These are phyloP conservation scores for Orbilia blumenaviensis DNA, from an alignment of 2,329 filamentous ascomycete species.

Conservation along the genomic window DNA sequence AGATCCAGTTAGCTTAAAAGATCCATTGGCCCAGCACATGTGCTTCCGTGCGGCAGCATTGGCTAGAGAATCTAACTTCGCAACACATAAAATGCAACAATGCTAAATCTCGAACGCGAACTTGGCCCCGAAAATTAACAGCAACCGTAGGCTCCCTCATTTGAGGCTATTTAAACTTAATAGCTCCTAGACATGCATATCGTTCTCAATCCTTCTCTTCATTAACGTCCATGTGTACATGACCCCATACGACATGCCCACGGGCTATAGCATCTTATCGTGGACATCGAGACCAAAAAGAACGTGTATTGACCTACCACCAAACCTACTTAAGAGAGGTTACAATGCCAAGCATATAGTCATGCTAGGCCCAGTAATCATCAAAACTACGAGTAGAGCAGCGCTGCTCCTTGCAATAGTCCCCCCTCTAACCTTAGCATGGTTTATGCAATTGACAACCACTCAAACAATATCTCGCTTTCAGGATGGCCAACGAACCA, in stretches of 20 bases:
- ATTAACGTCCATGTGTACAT: no score
- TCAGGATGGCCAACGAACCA: not conserved
- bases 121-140: not conserved
- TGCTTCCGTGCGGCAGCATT: no score
- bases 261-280: no score
- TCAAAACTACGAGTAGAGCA: not conserved
- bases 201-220: not conserved
- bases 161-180: not conserved
- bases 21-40: no score
- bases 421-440: not conserved
- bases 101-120: no score
- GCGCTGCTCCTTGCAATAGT: not conserved
- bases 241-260: no score
- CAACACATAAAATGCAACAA: not conserved
- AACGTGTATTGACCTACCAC: no score
- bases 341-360: no score
- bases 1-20: no score
- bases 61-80: no score
- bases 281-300: no score
- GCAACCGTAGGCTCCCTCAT: not conserved
- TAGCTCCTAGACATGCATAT: not conserved
- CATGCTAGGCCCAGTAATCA: not conserved
- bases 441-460: conserved; percentile 38
- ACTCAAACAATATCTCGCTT: not conserved
- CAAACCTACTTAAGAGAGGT: no score